Percentiles rank a stretch among this genome's conserved stretches.
These are phyloP conservation scores for Myxozyma melibiosi DNA, from an alignment of 805 yeast species.

Conservation along the genomic window DNA sequence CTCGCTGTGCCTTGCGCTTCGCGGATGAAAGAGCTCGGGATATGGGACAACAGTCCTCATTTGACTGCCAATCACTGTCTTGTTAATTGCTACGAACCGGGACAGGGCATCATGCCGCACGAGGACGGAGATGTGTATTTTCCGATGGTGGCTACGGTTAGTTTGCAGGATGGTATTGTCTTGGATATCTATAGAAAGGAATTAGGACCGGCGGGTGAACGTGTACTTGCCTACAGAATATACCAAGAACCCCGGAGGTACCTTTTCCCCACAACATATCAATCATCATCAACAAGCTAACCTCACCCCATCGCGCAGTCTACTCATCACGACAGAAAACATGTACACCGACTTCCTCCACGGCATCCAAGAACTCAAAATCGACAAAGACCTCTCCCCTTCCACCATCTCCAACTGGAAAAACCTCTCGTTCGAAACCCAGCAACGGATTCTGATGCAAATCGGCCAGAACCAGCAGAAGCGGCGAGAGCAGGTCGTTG, in stretches of 20 bases:
- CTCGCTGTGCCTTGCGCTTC: constrained; percentile 16
- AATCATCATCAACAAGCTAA: neutral
- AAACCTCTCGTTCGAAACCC: constrained; percentile 10
- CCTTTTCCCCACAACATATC: neutral
- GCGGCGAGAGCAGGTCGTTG: neutral
- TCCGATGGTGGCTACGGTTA: constrained; percentile 33
- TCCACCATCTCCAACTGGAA: constrained; percentile 26
- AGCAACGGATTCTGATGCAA: neutral
- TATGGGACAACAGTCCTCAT: constrained; percentile 27
- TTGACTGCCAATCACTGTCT: constrained; percentile 26
- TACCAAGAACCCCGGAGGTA: constrained; percentile 32
- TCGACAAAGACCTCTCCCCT: constrained; percentile 14
- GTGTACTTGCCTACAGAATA: constrained; percentile 15
- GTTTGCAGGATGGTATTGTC: constrained; percentile 22
- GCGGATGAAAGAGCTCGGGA: constrained; percentile 19
- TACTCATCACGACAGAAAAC: constrained; percentile 22
- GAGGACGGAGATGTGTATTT: constrained; percentile 32
- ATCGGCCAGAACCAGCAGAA: constrained; percentile 1
- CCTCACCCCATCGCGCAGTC: constrained; percentile 6
- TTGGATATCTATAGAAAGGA: constrained; percentile 22
- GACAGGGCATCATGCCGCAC: constrained; percentile 34
- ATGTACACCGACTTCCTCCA: constrained; percentile 25
- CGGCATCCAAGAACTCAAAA: constrained; percentile 23
- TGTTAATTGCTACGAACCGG: constrained; percentile 28
- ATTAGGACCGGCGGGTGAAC: constrained; percentile 5